These are phyloP conservation scores for Melastoma candidum DNA, from an alignment of 441 rosid species.

Conservation along the genomic window DNA sequence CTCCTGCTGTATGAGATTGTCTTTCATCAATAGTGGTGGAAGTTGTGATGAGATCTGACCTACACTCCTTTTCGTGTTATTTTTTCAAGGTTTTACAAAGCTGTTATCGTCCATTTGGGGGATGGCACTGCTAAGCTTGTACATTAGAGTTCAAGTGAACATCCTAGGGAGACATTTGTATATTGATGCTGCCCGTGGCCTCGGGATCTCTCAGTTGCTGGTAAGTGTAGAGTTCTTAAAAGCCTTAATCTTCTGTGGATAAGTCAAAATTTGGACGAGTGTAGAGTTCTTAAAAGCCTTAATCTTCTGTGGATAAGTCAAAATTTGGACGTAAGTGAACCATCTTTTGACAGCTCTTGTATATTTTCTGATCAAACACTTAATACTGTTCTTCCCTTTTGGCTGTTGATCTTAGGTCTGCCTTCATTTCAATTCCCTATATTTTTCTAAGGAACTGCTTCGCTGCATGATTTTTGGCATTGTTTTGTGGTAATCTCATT, in stretches of 20 bases:
- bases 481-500: no score
- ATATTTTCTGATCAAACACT: no score
- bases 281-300: no score
- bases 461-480: no score
- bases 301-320: no score
- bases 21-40: conserved; percentile 6
- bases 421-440: no score
- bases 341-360: no score
- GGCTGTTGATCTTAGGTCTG: no score
- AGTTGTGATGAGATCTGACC: neutral
- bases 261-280: conserved; percentile 14
- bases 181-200: conserved; percentile 73
- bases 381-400: no score
- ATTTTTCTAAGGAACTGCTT: no score
- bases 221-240: conserved; percentile 31
- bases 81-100: conserved; percentile 66
- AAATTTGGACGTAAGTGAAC: no score
- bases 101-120: conserved; percentile 77
- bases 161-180: conserved; percentile 92
- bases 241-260: no score
- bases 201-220: conserved; percentile 40
- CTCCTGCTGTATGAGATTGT: conserved; percentile 1
- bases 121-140: conserved; percentile 71
- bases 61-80: neutral
- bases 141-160: conserved; percentile 87